Conservation (phyloP, 768 basidiomycete species). For the Gelatoporia subvermispora region DNA sequence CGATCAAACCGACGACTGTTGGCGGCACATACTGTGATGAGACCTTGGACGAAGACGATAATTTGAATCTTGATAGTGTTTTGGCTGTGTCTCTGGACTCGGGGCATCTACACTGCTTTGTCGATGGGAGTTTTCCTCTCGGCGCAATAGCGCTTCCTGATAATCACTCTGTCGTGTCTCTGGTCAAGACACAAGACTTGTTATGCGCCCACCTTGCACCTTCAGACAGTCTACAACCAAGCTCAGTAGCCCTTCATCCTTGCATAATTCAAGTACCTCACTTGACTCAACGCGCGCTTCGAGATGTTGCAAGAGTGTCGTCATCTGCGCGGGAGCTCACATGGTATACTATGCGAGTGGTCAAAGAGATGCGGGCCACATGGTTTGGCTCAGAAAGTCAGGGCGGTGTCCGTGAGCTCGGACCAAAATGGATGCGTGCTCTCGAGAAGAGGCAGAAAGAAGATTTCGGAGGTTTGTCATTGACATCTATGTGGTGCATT, state of each 20-base stretch:
- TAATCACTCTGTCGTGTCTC: slow-evolving; percentile 19
- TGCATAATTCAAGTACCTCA: slow-evolving; percentile 50
- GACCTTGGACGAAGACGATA: slow-evolving; percentile 42
- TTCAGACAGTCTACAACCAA: slow-evolving; percentile 20
- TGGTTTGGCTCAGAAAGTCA: slow-evolving; percentile 72
- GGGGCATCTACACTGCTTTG: slow-evolving; percentile 58
- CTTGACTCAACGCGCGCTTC: slow-evolving; percentile 47
- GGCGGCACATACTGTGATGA: slow-evolving; percentile 27
- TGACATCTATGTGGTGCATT: background rate
- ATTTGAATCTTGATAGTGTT: slow-evolving; percentile 52
- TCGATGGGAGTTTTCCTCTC: slow-evolving; percentile 74
- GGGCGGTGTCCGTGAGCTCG: slow-evolving; percentile 66
- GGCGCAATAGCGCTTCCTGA: slow-evolving; percentile 45
- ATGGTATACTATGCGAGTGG: slow-evolving; percentile 66
- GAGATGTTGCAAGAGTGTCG: slow-evolving; percentile 68
- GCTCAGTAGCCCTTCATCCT: slow-evolving; percentile 35
- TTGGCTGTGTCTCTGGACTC: slow-evolving; percentile 53
- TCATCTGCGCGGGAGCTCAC: slow-evolving; percentile 65
- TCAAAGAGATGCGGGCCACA: slow-evolving; percentile 64
- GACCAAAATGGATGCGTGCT: slow-evolving; percentile 65
- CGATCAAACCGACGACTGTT: slow-evolving; percentile 44
- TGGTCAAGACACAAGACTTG: slow-evolving; percentile 43
- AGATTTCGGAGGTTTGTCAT: slow-evolving; percentile 44
- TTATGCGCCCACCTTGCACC: slow-evolving; percentile 47
- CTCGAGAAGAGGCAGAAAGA: slow-evolving; percentile 61